phyloP scores from a whole-genome alignment of 202 grass and related monocot species.

The Eragrostis tef region DNA sequence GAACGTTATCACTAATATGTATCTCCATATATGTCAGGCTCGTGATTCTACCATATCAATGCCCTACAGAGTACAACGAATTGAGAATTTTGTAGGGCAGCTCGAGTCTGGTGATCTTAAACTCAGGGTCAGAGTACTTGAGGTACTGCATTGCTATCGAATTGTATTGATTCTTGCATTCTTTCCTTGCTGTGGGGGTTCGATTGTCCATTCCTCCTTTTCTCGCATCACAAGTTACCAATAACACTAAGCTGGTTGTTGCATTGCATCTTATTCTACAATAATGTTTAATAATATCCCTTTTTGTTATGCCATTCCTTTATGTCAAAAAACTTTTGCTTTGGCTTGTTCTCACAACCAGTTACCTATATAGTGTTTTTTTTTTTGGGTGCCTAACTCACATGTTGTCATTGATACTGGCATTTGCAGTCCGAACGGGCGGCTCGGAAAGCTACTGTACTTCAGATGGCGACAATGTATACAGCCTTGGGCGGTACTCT shows the following conservation, averaged over 20 bases:
- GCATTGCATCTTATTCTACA: not conserved
- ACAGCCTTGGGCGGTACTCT: constrained; percentile 85
- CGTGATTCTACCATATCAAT: constrained; percentile 85
- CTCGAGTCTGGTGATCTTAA: constrained; percentile 90
- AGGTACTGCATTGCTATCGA: constrained; percentile 59
- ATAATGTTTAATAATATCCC: not conserved
- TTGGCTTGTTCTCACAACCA: not conserved
- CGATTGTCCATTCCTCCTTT: not conserved
- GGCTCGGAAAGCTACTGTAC: constrained; percentile 74
- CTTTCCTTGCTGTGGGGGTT: constrained; percentile 22
- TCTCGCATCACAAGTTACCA: not conserved
- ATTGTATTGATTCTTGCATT: constrained; percentile 2
- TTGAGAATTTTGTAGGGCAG: constrained; percentile 90
- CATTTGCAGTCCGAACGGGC: constrained; percentile 84
- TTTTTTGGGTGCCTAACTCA: constrained; percentile 5
- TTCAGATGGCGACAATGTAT: constrained; percentile 93
- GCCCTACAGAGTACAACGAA: constrained; percentile 85
- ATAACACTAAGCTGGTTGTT: not conserved
- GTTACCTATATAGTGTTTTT: not conserved
- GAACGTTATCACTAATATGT: not conserved
- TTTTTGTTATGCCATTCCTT: not conserved
- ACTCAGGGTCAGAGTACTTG: constrained; percentile 91
- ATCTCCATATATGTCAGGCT: constrained; percentile 55
- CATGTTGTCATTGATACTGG: constrained; percentile 6
- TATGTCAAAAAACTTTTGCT: not conserved